Evolutionary conservation across 2,329 filamentous ascomycete genomes (phyloP).

Genomic region (Dactylellina leptospora): DNA sequence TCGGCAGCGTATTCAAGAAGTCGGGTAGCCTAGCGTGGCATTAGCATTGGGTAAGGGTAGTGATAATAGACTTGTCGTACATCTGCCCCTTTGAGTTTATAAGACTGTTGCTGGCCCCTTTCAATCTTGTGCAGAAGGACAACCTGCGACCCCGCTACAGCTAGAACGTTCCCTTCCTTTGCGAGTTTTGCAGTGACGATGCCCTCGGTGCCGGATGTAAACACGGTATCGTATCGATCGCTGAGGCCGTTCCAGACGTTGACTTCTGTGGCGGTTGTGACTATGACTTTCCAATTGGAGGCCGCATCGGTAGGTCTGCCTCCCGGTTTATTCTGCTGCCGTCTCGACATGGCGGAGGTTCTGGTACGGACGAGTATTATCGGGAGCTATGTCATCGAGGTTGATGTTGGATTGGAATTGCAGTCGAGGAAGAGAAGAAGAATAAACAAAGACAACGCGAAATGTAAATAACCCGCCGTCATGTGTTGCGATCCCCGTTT

Average conservation of each 20-base stretch:
- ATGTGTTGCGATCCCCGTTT: conserved; percentile 39
- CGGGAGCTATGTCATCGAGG: conserved; percentile 22
- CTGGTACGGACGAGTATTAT: no score
- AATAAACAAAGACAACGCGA: conserved; percentile 12
- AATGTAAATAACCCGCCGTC: conserved; percentile 42
- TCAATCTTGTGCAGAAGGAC: conserved; percentile 56
- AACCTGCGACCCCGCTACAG: conserved; percentile 56
- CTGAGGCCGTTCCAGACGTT: conserved; percentile 55
- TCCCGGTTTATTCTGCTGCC: conserved; percentile 21
- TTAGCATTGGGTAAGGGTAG: neutral
- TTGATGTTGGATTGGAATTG: neutral
- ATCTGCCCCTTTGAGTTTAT: conserved; percentile 56
- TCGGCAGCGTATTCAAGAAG: conserved; percentile 57
- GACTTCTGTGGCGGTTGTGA: conserved; percentile 56
- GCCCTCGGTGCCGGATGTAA: conserved; percentile 56
- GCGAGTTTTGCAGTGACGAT: conserved; percentile 57
- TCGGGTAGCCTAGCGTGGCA: conserved; percentile 41
- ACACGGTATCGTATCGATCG: conserved; percentile 55
- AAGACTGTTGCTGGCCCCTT: conserved; percentile 57
- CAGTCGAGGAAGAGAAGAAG: neutral
- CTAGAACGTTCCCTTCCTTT: conserved; percentile 56
- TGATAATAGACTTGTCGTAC: conserved; percentile 22
- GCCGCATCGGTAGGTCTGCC: conserved; percentile 22
- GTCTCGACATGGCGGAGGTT: conserved; percentile 35
- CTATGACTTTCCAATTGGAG: conserved; percentile 56